Conservation (phyloP, 345 rosid species). For the Geranium rotundifolium region DNA sequence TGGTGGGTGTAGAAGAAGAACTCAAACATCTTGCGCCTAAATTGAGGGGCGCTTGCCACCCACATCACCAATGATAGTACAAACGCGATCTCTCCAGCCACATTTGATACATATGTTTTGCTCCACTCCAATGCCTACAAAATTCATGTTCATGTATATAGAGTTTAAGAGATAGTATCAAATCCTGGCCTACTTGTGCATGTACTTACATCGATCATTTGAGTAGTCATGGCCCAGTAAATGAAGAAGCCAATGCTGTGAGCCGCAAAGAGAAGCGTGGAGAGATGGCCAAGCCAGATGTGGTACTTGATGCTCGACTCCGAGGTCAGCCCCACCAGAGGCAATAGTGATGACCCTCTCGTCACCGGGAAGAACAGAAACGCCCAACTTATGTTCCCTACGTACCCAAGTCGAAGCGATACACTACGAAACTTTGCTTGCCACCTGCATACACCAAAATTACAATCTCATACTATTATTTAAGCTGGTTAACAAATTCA, state of each 20-base stretch:
- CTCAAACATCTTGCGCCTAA: constrained; percentile 46
- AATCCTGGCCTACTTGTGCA: no score
- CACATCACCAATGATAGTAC: constrained; percentile 42
- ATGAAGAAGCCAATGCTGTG: constrained; percentile 53
- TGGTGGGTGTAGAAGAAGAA: constrained; percentile 31
- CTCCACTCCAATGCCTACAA: constrained; percentile 48
- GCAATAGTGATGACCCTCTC: constrained; percentile 64
- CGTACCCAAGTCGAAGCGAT: constrained; percentile 32
- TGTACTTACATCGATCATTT: background rate
- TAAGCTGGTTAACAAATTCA: no score
- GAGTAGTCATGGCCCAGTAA: constrained; percentile 21
- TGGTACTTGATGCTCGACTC: constrained; percentile 87
- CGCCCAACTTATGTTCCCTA: constrained; percentile 54
- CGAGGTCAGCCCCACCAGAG: constrained; percentile 55
- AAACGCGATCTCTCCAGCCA: constrained; percentile 49
- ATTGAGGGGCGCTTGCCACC: constrained; percentile 37
- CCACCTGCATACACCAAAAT: constrained; percentile 34
- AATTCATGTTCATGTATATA: no score
- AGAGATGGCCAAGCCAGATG: constrained; percentile 76
- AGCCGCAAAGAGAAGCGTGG: constrained; percentile 43
- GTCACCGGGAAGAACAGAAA: constrained; percentile 76
- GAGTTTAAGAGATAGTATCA: no score
- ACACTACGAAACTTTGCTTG: constrained; percentile 25
- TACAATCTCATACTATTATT: no score
- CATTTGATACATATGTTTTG: constrained; percentile 28